phyloP scores from a whole-genome alignment of 768 basidiomycete species.

The Cantharellus anzutake region DNA sequence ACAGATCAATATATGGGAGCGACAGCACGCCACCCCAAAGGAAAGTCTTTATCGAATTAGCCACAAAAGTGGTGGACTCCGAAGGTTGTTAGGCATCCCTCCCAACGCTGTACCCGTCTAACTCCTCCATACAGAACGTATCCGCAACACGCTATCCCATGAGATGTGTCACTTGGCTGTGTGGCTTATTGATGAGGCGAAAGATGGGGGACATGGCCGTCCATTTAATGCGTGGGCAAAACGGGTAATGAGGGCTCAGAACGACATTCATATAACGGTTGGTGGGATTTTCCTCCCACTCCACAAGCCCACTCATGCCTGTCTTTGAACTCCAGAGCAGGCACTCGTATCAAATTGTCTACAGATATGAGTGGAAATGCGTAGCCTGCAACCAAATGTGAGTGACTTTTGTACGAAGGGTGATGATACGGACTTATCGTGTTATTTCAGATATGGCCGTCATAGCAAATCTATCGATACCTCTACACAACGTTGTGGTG shows the following conservation, averaged over 20 bases:
- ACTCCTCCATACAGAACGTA: slow-evolving; percentile 14
- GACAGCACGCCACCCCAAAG: background rate
- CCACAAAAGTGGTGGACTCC: slow-evolving; percentile 22
- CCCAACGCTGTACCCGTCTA: background rate
- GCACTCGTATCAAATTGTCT: slow-evolving; percentile 22
- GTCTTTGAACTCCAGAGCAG: slow-evolving; percentile 15
- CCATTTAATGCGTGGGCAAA: slow-evolving; percentile 22
- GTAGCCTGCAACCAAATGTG: slow-evolving; percentile 17
- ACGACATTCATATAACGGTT: slow-evolving; percentile 19
- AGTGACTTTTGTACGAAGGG: slow-evolving; percentile 2
- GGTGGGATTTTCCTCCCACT: slow-evolving; percentile 2
- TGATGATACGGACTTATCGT: background rate
- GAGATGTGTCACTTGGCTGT: slow-evolving; percentile 26
- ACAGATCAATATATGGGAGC: background rate
- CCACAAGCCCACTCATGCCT: background rate
- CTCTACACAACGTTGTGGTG: slow-evolving; percentile 17
- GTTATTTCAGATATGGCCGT: slow-evolving; percentile 7
- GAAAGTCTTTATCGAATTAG: slow-evolving; percentile 16
- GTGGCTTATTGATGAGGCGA: slow-evolving; percentile 20
- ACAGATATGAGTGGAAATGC: slow-evolving; percentile 14
- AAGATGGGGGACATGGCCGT: slow-evolving; percentile 21
- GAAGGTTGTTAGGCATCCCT: slow-evolving; percentile 12
- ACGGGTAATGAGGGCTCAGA: slow-evolving; percentile 16
- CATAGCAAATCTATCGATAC: slow-evolving; percentile 17
- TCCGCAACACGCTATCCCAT: slow-evolving; percentile 22